Base-by-base conservation (phyloP, 345 rosid genomes). In the Kernera saxatilis region DNA sequence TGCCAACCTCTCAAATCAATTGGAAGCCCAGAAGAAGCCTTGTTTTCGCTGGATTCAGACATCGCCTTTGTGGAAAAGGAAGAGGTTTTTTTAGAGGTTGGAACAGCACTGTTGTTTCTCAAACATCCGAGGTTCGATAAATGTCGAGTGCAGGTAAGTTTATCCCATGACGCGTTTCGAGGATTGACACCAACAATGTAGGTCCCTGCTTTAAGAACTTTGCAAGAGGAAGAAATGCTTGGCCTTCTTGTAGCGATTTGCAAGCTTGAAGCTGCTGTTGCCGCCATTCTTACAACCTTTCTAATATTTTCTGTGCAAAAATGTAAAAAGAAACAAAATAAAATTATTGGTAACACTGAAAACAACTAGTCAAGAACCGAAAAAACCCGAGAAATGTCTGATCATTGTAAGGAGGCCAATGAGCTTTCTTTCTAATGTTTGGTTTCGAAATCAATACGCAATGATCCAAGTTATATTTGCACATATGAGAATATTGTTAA, bases 1-100 rank as follows among this genome's bases (percentile, higher is more conserved):
- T 18, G 27, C 15, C 7, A 50, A 90, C 98, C 98, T 90, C 64
- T 85, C 83, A 93, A 81, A 84, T 91, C 92, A 75, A 93, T 86
- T 1, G 93, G 82, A 84, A 93, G 84, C 39, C 97, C 91, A 22
- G 91, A 68, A 6, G 72, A 57, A 44, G 83, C 79, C 72, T 77
- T 86, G 41, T 61, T 83, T 26, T 91, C 84, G 64, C 69, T 80
- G 56, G 85, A 79, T 61, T 76, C 87, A 58, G 89, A 56, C 87
- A 80, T 79, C 5, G 97, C 96, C 83, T 66, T 85, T 54, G 88
- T 84, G 10, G 78, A 72, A 74, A 74, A 64, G 46, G 75, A 84
- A 57, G 71, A 69, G 52, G 60, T 44, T 72, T 78, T 88, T 52
- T 52, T 71, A 2, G 76, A 57, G 70, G 84, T 72, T 21, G 85